These are phyloP conservation scores for Xylariales sp. DNA, from an alignment of 2,329 filamentous ascomycete genomes.

Conservation along the genomic window DNA sequence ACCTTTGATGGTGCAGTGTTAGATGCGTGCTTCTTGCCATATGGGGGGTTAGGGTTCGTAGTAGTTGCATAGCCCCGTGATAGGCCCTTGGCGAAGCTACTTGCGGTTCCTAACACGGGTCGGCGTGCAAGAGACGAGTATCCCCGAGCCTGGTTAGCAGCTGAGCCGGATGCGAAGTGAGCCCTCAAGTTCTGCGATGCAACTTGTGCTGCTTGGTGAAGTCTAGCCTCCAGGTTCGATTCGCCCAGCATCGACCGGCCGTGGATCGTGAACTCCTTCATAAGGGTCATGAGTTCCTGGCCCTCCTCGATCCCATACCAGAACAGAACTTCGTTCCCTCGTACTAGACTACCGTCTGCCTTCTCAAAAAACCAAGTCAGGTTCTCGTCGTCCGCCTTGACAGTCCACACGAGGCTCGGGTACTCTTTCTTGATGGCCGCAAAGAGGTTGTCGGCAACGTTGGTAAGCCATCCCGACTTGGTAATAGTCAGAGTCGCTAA, in stretches of 20 bases:
- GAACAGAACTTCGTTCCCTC: slow-evolving; percentile 85
- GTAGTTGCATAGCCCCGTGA: slow-evolving; percentile 54
- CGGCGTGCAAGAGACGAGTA: slow-evolving; percentile 59
- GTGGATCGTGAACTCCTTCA: slow-evolving; percentile 76
- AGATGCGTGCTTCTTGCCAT: slow-evolving; percentile 82
- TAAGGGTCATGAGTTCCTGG: slow-evolving; percentile 34
- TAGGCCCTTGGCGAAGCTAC: slow-evolving; percentile 21
- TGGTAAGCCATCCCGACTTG: slow-evolving; percentile 90
- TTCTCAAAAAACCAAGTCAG: slow-evolving; percentile 98
- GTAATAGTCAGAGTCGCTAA: slow-evolving; percentile 89
- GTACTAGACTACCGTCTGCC: slow-evolving; percentile 84
- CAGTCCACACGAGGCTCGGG: slow-evolving; percentile 90
- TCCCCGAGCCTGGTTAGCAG: slow-evolving; percentile 52
- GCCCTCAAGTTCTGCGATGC: slow-evolving; percentile 50
- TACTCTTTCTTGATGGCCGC: slow-evolving; percentile 90
- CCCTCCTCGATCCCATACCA: slow-evolving; percentile 78
- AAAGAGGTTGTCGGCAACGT: slow-evolving; percentile 94
- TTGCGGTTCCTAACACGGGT: slow-evolving; percentile 24
- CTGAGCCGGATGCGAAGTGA: slow-evolving; percentile 36
- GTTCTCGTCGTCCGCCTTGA: slow-evolving; percentile 93
- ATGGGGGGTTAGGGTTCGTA: slow-evolving; percentile 85
- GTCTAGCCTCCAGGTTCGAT: slow-evolving; percentile 80
- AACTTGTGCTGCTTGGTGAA: slow-evolving; percentile 70
- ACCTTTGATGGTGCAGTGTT: slow-evolving; percentile 75
- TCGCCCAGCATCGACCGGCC: slow-evolving; percentile 85